Conservation (phyloP, 768 basidiomycete genomes). For the Rhodotorula babjevae region DNA sequence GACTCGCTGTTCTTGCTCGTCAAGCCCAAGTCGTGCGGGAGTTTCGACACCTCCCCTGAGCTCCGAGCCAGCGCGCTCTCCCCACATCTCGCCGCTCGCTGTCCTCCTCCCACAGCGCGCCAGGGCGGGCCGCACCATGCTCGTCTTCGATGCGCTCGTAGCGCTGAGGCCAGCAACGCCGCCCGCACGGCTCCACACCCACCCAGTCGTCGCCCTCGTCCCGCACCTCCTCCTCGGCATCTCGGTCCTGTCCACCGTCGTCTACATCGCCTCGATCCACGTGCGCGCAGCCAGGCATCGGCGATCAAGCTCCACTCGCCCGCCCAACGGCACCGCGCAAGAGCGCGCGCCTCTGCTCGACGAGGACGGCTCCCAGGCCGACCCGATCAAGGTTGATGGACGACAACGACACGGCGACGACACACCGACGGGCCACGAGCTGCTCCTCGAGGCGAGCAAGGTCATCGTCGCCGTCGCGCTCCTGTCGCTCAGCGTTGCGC, state of each 20-base stretch:
- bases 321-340: not conserved
- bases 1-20: no score
- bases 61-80: no score
- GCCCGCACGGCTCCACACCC: not conserved
- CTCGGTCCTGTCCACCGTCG: not conserved
- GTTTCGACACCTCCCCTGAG: no score
- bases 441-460: not conserved
- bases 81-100: no score
- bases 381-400: not conserved
- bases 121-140: not conserved
- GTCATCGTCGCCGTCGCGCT: not conserved
- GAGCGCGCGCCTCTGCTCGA: not conserved
- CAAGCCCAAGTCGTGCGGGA: no score
- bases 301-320: fast-evolving
- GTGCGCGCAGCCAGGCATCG: not conserved
- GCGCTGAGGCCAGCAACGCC: not conserved
- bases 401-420: not conserved
- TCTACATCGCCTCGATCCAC: constrained; percentile 3
- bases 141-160: not conserved
- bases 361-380: no score
- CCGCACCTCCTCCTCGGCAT: constrained; percentile 5
- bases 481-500: not conserved
- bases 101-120: no score
- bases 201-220: not conserved
- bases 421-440: constrained; percentile 3